phyloP scores from a whole-genome alignment of 164 flowering plant genomes.

The Cinnamomum micranthum region DNA sequence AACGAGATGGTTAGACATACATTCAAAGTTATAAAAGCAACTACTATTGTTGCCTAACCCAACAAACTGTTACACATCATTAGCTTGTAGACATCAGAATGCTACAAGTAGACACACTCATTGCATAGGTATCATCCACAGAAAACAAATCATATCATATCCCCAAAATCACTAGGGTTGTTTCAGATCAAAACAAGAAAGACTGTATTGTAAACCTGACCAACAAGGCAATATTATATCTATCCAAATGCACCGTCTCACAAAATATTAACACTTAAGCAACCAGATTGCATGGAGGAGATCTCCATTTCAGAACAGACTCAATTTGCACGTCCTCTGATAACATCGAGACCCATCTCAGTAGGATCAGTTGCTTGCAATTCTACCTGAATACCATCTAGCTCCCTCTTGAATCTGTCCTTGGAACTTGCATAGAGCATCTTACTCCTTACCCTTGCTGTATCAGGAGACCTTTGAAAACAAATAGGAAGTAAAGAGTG shows the following conservation, averaged over 20 bases:
- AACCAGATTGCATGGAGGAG: constrained; percentile 22
- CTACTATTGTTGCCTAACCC: constrained; percentile 27
- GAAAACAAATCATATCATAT: constrained; percentile 35
- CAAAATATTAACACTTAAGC: constrained; percentile 36
- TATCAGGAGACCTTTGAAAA: constrained; percentile 50
- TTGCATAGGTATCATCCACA: constrained; percentile 25
- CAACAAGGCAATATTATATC: constrained; percentile 26
- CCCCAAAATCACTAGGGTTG: constrained; percentile 26
- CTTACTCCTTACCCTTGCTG: constrained; percentile 51
- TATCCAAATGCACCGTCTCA: constrained; percentile 41
- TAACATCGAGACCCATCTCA: constrained; percentile 45
- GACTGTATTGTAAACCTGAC: constrained; percentile 25
- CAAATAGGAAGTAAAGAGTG: not conserved
- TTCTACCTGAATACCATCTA: constrained; percentile 45
- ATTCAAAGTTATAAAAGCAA: constrained; percentile 17
- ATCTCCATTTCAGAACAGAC: constrained; percentile 17
- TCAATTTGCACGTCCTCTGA: constrained; percentile 37
- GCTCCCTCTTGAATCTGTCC: constrained; percentile 47
- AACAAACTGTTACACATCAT: constrained; percentile 25
- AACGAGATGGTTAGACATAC: constrained; percentile 15
- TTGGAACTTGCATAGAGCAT: constrained; percentile 51
- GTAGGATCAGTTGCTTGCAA: constrained; percentile 49
- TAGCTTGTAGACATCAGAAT: constrained; percentile 31
- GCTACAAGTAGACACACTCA: constrained; percentile 33
- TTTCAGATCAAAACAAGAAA: constrained; percentile 24